Conservation (phyloP, 768 basidiomycete species). For the Boletus rex-veris region DNA sequence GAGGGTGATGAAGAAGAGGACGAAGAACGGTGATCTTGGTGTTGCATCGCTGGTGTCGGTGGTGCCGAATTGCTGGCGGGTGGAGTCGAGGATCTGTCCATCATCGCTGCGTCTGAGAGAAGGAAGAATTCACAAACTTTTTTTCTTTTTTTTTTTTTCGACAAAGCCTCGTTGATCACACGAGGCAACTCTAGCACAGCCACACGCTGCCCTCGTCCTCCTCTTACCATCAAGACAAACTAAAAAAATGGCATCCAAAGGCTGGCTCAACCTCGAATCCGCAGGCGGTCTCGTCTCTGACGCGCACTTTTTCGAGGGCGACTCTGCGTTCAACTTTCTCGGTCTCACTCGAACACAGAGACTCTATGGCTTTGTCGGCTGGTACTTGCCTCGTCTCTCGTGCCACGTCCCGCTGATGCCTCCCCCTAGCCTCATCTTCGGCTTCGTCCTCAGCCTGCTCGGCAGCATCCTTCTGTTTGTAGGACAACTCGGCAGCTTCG, state of each 20-base stretch:
- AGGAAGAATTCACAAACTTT: neutral
- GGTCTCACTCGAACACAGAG: slow-evolving; percentile 76
- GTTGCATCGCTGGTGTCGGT: slow-evolving; percentile 37
- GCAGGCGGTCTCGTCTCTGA: slow-evolving; percentile 64
- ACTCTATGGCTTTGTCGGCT: slow-evolving; percentile 82
- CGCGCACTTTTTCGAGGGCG: slow-evolving; percentile 82
- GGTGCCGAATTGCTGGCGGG: slow-evolving; percentile 36
- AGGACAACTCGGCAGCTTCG: slow-evolving; percentile 65
- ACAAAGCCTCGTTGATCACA: slow-evolving; percentile 28
- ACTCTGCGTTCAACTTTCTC: slow-evolving; percentile 81
- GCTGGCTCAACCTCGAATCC: slow-evolving; percentile 84
- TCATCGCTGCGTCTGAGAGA: too few relatives aligned
- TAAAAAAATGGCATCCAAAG: slow-evolving; percentile 44
- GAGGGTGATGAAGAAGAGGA: slow-evolving; percentile 21
- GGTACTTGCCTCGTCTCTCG: slow-evolving; percentile 41
- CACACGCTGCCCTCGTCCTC: neutral
- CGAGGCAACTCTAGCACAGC: slow-evolving; percentile 19
- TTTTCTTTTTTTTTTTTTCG: neutral
- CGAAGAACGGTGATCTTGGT: slow-evolving; percentile 26
- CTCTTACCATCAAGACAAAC: neutral
- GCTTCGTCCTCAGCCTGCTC: slow-evolving; percentile 77
- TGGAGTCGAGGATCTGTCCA: too few relatives aligned
- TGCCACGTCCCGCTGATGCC: neutral
- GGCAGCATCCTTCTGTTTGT: slow-evolving; percentile 77
- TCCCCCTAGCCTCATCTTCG: slow-evolving; percentile 55